Percentiles rank a stretch among this genome's conserved stretches.
These are phyloP conservation scores for Fusarium mexicanum DNA, from an alignment of 2,329 filamentous ascomycete species.

Conservation along the genomic window DNA sequence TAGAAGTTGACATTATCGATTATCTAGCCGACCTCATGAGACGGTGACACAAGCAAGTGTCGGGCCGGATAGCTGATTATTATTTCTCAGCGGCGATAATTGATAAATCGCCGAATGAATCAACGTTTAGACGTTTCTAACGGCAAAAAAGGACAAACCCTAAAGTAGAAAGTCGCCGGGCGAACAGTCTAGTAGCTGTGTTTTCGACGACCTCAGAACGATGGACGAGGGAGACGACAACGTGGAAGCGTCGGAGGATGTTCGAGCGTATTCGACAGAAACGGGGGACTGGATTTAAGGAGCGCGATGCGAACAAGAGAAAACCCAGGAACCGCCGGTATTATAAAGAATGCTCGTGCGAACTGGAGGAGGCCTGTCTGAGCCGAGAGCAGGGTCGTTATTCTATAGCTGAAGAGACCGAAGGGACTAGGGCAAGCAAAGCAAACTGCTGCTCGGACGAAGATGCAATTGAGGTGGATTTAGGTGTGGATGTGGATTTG, in stretches of 20 bases:
- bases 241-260: slow-evolving; percentile 27
- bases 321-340: slow-evolving; percentile 46
- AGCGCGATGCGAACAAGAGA: slow-evolving; percentile 43
- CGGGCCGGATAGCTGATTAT: slow-evolving; percentile 42
- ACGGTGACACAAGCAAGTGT: slow-evolving; percentile 40
- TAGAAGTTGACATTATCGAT: slow-evolving; percentile 93
- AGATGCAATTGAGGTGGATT: slow-evolving; percentile 37
- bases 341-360: slow-evolving; percentile 48
- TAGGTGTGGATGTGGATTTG: slow-evolving; percentile 27
- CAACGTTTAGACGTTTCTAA: slow-evolving; percentile 34
- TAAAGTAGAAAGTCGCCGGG: slow-evolving; percentile 8
- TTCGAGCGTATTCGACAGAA: slow-evolving; percentile 38
- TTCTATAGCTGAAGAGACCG: slow-evolving; percentile 31
- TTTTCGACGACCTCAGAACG: slow-evolving; percentile 13
- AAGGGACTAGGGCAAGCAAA: slow-evolving; percentile 29
- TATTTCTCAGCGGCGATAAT: slow-evolving; percentile 34
- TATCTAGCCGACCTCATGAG: slow-evolving; percentile 67
- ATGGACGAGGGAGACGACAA: slow-evolving; percentile 25
- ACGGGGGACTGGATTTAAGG: slow-evolving; percentile 39
- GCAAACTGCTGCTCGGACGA: slow-evolving; percentile 38
- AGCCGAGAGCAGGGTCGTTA: slow-evolving; percentile 33
- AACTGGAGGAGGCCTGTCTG: slow-evolving; percentile 36
- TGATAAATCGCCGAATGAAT: slow-evolving; percentile 22
- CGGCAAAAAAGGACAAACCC: slow-evolving; percentile 26
- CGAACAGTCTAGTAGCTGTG: slow-evolving; percentile 31